Percentiles rank a stretch among this genome's conserved stretches.
phyloP scores from a whole-genome alignment of 768 basidiomycete genomes.

The Calocera cornea region DNA sequence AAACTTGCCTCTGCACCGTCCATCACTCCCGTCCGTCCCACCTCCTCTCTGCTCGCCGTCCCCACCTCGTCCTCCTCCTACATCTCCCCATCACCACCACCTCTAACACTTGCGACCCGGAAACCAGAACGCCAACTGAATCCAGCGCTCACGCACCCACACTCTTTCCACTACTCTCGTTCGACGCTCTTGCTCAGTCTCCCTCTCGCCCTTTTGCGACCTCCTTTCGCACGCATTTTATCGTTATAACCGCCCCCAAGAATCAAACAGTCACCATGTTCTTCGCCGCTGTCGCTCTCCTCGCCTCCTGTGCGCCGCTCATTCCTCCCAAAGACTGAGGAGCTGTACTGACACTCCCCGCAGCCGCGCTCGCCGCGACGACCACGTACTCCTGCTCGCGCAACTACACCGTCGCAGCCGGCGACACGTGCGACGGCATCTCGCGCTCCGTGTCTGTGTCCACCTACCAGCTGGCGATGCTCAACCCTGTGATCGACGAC shows the following conservation, averaged over 20 bases:
- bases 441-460: constrained; percentile 47
- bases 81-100: background rate
- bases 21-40: background rate
- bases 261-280: constrained; percentile 8
- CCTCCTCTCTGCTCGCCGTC: constrained; percentile 8
- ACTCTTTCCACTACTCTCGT: constrained; percentile 24
- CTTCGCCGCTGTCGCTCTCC: constrained; percentile 35
- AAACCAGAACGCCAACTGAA: background rate
- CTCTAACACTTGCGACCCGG: background rate
- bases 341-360: background rate
- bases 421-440: constrained; percentile 57
- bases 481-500: constrained; percentile 43
- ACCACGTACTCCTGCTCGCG: constrained; percentile 38
- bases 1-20: background rate
- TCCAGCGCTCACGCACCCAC: constrained; percentile 8
- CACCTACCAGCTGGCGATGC: constrained; percentile 57
- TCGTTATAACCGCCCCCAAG: background rate
- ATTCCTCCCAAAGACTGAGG: background rate
- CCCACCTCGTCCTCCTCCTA: constrained; percentile 6
- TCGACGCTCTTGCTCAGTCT: constrained; percentile 27
- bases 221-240: background rate
- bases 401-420: constrained; percentile 40
- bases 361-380: background rate
- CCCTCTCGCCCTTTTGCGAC: constrained; percentile 15
- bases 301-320: constrained; percentile 32